Conservation (phyloP, 139 green algal species). For the Yamagishiella unicocca region DNA sequence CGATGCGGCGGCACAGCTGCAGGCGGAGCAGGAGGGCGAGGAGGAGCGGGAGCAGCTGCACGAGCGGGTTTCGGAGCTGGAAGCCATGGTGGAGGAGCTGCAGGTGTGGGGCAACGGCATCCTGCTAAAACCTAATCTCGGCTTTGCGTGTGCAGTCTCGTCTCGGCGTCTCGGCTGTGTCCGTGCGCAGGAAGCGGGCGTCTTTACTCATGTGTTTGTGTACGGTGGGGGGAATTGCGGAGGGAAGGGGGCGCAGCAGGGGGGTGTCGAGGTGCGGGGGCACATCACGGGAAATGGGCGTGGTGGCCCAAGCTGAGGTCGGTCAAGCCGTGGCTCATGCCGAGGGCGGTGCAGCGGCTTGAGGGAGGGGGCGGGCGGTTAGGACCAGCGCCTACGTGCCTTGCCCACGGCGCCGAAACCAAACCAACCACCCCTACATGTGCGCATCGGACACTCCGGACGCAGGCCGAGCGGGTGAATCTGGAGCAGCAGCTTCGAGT, state of each 20-base stretch:
- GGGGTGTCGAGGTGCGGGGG: neutral
- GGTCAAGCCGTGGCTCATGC: neutral
- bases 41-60: neutral
- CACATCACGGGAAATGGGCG: neutral
- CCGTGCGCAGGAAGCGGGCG: too few relatives aligned
- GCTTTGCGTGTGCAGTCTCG: too few relatives aligned
- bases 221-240: neutral
- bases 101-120: neutral
- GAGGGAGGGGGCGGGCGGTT: neutral
- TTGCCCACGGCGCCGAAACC: neutral
- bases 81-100: constrained; percentile 16
- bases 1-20: neutral
- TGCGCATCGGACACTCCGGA: neutral
- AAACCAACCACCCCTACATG: neutral
- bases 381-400: neutral
- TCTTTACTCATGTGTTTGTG: neutral
- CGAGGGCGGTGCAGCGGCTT: neutral
- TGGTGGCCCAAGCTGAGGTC: neutral
- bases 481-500: constrained; percentile 26
- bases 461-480: neutral
- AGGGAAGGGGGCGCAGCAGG: neutral
- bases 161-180: too few relatives aligned
- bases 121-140: neutral
- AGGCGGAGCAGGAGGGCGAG: neutral
- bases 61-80: constrained; percentile 11